A percentile compares a stretch with the other conserved stretches of the same genome.
Conservation (phyloP, 768 basidiomycete species). For the Pulveroboletus sp. region DNA sequence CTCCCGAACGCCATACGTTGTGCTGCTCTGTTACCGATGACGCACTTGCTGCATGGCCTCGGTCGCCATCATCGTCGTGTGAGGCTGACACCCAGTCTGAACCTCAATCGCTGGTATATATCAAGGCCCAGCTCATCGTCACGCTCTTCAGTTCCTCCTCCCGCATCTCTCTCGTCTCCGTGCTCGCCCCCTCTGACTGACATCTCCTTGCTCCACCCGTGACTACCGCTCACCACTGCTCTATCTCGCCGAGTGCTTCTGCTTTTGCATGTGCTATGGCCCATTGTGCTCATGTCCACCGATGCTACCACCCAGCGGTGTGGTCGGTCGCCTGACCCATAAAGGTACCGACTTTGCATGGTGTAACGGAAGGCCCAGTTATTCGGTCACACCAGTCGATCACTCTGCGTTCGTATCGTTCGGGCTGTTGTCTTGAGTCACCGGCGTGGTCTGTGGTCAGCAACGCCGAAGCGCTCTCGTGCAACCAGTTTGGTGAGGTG, state of each 20-base stretch:
- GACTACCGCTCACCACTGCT: not conserved
- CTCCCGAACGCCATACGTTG: too few species aligned
- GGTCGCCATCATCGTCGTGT: not conserved
- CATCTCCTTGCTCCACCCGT: not conserved
- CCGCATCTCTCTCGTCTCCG: not conserved
- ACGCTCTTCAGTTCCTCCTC: not conserved
- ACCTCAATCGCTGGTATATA: conserved; percentile 1
- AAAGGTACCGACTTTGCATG: too few species aligned
- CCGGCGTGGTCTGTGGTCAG: too few species aligned
- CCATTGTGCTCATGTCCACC: not conserved
- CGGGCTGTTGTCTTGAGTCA: too few species aligned
- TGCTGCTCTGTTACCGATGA: not conserved
- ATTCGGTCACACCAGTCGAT: not conserved
- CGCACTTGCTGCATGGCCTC: not conserved
- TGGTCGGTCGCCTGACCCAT: not conserved
- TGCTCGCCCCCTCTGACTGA: not conserved
- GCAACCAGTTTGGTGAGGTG: too few species aligned
- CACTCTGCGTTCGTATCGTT: not conserved
- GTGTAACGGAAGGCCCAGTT: too few species aligned
- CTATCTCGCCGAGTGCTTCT: not conserved
- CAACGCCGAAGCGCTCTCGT: too few species aligned
- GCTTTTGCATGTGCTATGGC: not conserved
- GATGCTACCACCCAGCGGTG: not conserved
- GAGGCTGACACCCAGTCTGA: not conserved
- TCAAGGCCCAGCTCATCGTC: not conserved